A percentile compares a stretch with the other conserved stretches of the same genome.
Evolutionary conservation across 2,329 filamentous ascomycete genomes (phyloP).

Genomic region (Fonsecaea multimorphosa): DNA sequence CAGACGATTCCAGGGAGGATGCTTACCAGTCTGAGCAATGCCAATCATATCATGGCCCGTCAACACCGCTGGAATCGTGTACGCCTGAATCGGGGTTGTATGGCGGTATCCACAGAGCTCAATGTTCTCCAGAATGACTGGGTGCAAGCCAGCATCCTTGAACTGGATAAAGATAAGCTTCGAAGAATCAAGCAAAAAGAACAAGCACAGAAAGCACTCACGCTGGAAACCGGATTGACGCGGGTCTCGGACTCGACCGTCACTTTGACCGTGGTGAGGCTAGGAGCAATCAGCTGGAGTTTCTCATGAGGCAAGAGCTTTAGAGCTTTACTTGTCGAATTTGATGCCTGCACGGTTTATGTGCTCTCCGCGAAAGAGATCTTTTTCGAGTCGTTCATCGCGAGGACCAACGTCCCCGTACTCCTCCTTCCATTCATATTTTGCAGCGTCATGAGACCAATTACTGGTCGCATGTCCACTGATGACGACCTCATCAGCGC

Average conservation of each 20-base stretch:
- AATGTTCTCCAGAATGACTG: slow-evolving; percentile 79
- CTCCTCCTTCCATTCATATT: slow-evolving; percentile 86
- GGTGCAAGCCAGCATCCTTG: slow-evolving; percentile 80
- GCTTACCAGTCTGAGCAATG: slow-evolving; percentile 86
- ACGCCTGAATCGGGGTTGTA: slow-evolving; percentile 88
- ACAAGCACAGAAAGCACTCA: slow-evolving; percentile 41
- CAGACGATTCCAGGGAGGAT: neutral
- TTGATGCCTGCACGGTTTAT: slow-evolving; percentile 63
- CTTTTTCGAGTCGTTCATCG: slow-evolving; percentile 71
- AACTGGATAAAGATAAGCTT: slow-evolving; percentile 59
- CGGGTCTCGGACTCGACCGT: slow-evolving; percentile 56
- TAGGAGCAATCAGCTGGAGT: slow-evolving; percentile 38
- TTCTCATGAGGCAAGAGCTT: neutral
- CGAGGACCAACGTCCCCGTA: slow-evolving; percentile 82
- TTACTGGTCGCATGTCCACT: slow-evolving; percentile 19
- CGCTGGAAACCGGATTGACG: slow-evolving; percentile 56
- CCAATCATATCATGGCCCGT: slow-evolving; percentile 82
- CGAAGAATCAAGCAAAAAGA: neutral
- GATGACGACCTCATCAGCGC: neutral
- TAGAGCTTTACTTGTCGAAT: slow-evolving; percentile 67
- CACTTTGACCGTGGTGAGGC: slow-evolving; percentile 58
- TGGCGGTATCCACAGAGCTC: slow-evolving; percentile 70
- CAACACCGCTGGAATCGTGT: slow-evolving; percentile 79
- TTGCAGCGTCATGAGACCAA: slow-evolving; percentile 64
- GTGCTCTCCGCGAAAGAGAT: slow-evolving; percentile 70